Conservation (phyloP, 352 stramenopile genomes). For the Globisporangium splendens region DNA sequence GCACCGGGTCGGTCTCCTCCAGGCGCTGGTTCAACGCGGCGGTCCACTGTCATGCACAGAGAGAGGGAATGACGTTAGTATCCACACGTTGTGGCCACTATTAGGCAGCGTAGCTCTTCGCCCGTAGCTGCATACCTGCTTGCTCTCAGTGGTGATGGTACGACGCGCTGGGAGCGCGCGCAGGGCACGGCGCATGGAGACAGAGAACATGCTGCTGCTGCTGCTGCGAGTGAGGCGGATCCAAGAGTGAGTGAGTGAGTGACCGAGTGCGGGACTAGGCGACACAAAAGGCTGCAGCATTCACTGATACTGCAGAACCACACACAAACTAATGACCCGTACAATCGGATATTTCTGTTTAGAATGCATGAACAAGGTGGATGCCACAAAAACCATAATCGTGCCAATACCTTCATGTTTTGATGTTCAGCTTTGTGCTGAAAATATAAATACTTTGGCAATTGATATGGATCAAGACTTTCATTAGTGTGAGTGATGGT, state of each 20-base stretch:
- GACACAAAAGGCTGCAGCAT: too few species aligned
- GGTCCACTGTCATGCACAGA: constrained; percentile 33
- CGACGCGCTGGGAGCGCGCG: constrained; percentile 24
- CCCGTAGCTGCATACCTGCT: constrained; percentile 22
- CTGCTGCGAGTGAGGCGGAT: neutral
- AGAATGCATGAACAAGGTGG: too few species aligned
- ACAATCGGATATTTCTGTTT: too few species aligned
- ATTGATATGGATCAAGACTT: too few species aligned
- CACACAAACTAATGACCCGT: too few species aligned
- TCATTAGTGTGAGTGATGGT: too few species aligned
- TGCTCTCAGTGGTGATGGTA: constrained; percentile 52
- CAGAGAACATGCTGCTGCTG: constrained; percentile 17
- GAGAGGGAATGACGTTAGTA: neutral
- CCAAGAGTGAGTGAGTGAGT: constrained; percentile 3
- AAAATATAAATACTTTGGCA: too few species aligned
- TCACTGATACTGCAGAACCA: too few species aligned
- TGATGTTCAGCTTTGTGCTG: too few species aligned
- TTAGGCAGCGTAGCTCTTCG: neutral
- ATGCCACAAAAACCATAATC: too few species aligned
- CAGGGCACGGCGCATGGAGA: constrained; percentile 15
- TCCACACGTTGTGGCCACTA: too few species aligned
- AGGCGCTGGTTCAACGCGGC: constrained; percentile 88
- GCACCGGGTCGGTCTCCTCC: constrained; percentile 86
- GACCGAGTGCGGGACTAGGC: neutral
- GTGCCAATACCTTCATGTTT: too few species aligned